phyloP scores from a whole-genome alignment of 768 basidiomycete species.

The Suillus ampliporus region DNA sequence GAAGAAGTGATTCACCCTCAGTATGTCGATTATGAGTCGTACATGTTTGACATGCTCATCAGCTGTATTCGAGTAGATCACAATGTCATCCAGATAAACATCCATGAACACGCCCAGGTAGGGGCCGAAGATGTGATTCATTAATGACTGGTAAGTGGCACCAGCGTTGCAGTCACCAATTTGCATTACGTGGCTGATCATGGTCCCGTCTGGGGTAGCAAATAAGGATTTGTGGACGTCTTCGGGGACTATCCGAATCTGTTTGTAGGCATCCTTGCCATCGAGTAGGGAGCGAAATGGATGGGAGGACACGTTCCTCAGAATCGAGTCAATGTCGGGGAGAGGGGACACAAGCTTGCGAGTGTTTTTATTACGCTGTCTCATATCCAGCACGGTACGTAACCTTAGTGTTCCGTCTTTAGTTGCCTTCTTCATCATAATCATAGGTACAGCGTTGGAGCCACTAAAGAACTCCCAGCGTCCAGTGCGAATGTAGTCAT shows the following conservation, averaged over 20 bases:
- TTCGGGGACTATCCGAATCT: slow-evolving; percentile 31
- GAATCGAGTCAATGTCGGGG: slow-evolving; percentile 34
- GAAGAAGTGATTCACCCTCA: too few relatives aligned
- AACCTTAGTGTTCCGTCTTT: slow-evolving; percentile 23
- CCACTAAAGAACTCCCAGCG: slow-evolving; percentile 36
- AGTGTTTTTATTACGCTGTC: slow-evolving; percentile 39
- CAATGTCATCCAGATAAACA: slow-evolving; percentile 27
- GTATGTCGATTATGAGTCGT: too few relatives aligned
- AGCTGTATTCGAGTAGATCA: too few relatives aligned
- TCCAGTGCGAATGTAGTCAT: slow-evolving; percentile 37
- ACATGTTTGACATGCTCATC: too few relatives aligned
- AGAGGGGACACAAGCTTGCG: slow-evolving; percentile 31
- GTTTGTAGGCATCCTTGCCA: slow-evolving; percentile 39
- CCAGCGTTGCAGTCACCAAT: slow-evolving; percentile 53
- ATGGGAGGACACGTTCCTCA: slow-evolving; percentile 24
- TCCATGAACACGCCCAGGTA: slow-evolving; percentile 41
- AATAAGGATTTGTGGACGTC: slow-evolving; percentile 34
- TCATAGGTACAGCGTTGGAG: slow-evolving; percentile 37
- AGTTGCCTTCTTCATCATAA: slow-evolving; percentile 36
- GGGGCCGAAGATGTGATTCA: slow-evolving; percentile 47
- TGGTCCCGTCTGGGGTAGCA: slow-evolving; percentile 45
- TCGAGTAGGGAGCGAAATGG: slow-evolving; percentile 32
- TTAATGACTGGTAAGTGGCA: slow-evolving; percentile 50
- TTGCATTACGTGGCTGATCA: slow-evolving; percentile 48
- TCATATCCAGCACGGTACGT: slow-evolving; percentile 31